Evolutionary conservation across 257 asterid species (phyloP).

Genomic region (Solanum neorickii): DNA sequence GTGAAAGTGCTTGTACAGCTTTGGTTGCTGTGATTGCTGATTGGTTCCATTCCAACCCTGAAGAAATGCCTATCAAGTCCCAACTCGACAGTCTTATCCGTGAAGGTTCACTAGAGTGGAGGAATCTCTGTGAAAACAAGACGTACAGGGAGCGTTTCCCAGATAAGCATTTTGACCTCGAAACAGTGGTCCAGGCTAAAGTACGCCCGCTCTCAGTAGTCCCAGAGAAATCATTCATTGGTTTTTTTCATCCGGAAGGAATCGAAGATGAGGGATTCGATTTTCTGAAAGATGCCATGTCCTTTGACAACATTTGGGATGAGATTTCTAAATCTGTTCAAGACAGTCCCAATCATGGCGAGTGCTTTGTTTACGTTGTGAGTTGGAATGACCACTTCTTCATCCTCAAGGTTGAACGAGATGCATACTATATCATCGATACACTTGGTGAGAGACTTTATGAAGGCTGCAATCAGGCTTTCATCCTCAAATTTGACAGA

Average conservation of each 20-base stretch:
- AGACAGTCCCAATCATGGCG: background rate
- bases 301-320: slow-evolving; percentile 80
- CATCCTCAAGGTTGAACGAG: slow-evolving; percentile 51
- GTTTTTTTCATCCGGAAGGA: slow-evolving; percentile 71
- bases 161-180: slow-evolving; percentile 87
- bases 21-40: slow-evolving; percentile 77
- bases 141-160: slow-evolving; percentile 47
- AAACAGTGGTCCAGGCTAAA: slow-evolving; percentile 58
- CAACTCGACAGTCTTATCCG: slow-evolving; percentile 76
- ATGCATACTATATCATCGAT: slow-evolving; percentile 64
- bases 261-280: slow-evolving; percentile 44
- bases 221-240: slow-evolving; percentile 60
- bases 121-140: slow-evolving; percentile 63
- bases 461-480: slow-evolving; percentile 85
- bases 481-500: slow-evolving; percentile 56
- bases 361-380: slow-evolving; percentile 39
- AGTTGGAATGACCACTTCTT: slow-evolving; percentile 93
- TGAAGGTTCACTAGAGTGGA: slow-evolving; percentile 84
- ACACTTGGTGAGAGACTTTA: slow-evolving; percentile 80
- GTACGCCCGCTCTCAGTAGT: slow-evolving; percentile 48
- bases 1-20: slow-evolving; percentile 85
- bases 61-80: slow-evolving; percentile 63
- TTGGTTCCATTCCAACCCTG: slow-evolving; percentile 49
- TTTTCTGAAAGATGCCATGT: slow-evolving; percentile 67
- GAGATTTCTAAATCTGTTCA: slow-evolving; percentile 31